Percentiles rank a stretch among this genome's conserved stretches.
These are phyloP conservation scores for Hypoxylon sp. DNA, from an alignment of 2,329 filamentous ascomycete species.

Conservation along the genomic window DNA sequence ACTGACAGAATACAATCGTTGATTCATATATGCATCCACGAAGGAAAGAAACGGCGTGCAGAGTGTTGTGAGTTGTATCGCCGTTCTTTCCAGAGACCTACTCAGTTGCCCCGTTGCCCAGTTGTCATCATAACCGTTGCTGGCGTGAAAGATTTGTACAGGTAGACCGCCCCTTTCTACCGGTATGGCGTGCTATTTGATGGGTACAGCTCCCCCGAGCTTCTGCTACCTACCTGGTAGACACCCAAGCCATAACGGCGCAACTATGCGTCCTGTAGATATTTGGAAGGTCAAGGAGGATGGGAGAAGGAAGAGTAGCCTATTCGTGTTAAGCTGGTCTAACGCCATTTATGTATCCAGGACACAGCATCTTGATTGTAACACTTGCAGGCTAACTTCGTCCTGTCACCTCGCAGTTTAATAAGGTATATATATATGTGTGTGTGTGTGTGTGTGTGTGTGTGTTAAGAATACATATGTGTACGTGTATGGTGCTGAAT, in stretches of 20 bases:
- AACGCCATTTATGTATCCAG: not conserved
- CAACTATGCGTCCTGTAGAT: not conserved
- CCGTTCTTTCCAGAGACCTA: not conserved
- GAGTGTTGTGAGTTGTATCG: not conserved
- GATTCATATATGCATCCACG: no score
- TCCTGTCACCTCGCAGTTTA: not conserved
- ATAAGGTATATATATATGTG: not conserved
- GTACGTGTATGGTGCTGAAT: not conserved
- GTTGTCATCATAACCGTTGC: no score
- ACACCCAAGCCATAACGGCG: not conserved
- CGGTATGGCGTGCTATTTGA: not conserved
- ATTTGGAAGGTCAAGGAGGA: not conserved
- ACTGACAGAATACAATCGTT: no score
- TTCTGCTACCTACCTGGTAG: not conserved
- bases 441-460: not conserved
- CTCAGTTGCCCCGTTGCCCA: not conserved
- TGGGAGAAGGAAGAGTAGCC: not conserved
- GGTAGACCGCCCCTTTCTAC: not conserved
- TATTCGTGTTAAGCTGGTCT: not conserved
- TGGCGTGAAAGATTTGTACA: not conserved
- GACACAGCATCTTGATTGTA: not conserved
- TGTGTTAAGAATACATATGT: not conserved
- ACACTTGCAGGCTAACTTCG: not conserved
- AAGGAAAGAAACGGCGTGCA: no score
- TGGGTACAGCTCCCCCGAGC: not conserved